phyloP scores from a whole-genome alignment of 495 filamentous ascomycete species.

The Daldinia bambusicola region DNA sequence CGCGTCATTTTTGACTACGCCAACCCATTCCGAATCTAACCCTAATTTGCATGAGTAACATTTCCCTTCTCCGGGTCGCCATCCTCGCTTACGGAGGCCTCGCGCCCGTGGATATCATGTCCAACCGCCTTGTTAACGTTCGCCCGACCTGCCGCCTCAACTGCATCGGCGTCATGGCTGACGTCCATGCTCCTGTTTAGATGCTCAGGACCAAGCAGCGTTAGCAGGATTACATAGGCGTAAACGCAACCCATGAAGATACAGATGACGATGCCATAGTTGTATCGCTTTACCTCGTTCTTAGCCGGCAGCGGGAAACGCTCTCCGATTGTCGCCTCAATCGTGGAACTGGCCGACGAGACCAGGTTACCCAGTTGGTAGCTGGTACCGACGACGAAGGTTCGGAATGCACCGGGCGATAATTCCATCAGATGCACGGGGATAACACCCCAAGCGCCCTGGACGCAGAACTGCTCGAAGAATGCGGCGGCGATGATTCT shows the following conservation, averaged over 20 bases:
- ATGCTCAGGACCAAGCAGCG: slow-evolving; percentile 81
- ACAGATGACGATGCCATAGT: slow-evolving; percentile 90
- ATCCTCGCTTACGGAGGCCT: slow-evolving; percentile 35
- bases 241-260: slow-evolving; percentile 96
- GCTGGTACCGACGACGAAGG: slow-evolving; percentile 82
- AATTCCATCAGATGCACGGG: slow-evolving; percentile 91
- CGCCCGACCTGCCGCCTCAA: slow-evolving; percentile 60
- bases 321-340: slow-evolving; percentile 84
- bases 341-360: slow-evolving; percentile 81
- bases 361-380: slow-evolving; percentile 91
- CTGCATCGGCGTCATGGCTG: slow-evolving; percentile 71
- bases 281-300: slow-evolving; percentile 64
- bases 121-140: slow-evolving; percentile 40
- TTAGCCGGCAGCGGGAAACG: slow-evolving; percentile 76
- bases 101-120: slow-evolving; percentile 9
- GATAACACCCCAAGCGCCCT: slow-evolving; percentile 86
- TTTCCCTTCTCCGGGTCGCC: slow-evolving; percentile 46
- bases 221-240: slow-evolving; percentile 79
- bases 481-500: slow-evolving; percentile 83
- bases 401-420: slow-evolving; percentile 81
- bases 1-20: no score
- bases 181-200: slow-evolving; percentile 72
- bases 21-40: slow-evolving; percentile 1
- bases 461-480: slow-evolving; percentile 91
- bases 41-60: slow-evolving; percentile 30